Base-by-base conservation (phyloP, 371 early-diverging fungal genomes). In the Mycotypha africana region DNA sequence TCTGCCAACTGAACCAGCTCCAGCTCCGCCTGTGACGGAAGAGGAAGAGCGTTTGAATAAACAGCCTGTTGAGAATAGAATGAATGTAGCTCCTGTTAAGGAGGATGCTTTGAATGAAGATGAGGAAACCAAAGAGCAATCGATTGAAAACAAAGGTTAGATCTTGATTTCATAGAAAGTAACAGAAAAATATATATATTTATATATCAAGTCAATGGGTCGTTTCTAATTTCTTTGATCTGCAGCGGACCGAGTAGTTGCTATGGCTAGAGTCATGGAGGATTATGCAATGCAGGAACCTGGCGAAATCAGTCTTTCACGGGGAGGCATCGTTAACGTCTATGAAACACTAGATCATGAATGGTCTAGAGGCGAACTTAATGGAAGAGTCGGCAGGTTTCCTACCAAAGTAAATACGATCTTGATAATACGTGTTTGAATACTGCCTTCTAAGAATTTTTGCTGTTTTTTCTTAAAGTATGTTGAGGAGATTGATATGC, bases 311-410 rank as follows among this genome's bases (percentile, higher is more conserved):
- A 66, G 76, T 28, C 57, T 89, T 37, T 74, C 74, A 28, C 62
- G 61, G 16, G 90, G 88, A 26, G 84, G 79, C 23, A 74, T 84
- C 37, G 68, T 88, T 11, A 81, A 79, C 28, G 59, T 88, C 7
- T 60, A 80, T 34, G 80, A 82, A 53, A 66, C 77, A 38, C 62
- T 67, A 33, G 79, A 82, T 37, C 75, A 78, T 38, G 85, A 81
- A 33, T 88, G 86, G 83, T 73, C 76, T 60, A 62, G 70, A 40
- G 90, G 87, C 34, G 84, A 79, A 51, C 53, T 78, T 45, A 79
- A 85, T 52, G 87, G 88, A 38, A 76, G 71, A 38, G 54, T 69
- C 14, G 90, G 90, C 26, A 60, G 65, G 31, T 82, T 86, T 59
- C 90, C 89, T 12, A 74, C 75, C 31, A 76, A 79, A 63, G 76